phyloP scores from a whole-genome alignment of 2,329 filamentous ascomycete species.

The Phaeosphaeriaceae sp. region DNA sequence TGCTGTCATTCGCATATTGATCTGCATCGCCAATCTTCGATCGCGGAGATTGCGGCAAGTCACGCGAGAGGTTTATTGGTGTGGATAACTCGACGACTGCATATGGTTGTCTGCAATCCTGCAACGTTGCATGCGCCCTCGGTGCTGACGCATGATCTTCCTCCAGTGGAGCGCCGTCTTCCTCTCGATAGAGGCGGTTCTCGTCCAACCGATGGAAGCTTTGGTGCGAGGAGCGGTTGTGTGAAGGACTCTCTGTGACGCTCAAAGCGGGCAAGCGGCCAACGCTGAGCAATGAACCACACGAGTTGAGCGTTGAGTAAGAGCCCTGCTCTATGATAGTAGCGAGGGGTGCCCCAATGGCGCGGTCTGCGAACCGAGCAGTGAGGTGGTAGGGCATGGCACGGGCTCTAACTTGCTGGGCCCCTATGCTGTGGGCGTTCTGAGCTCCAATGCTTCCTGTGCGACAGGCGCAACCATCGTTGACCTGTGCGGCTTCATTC shows the following conservation, averaged over 20 bases:
- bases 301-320: constrained; percentile 48
- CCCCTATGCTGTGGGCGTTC: constrained; percentile 5
- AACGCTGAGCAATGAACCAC: constrained; percentile 33
- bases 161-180: constrained; percentile 22
- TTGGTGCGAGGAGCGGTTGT: constrained; percentile 15
- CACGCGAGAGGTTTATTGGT: constrained; percentile 10
- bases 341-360: constrained; percentile 49
- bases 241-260: constrained; percentile 21
- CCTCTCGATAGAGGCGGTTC: constrained; percentile 21
- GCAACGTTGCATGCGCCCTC: constrained; percentile 6
- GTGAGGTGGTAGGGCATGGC: constrained; percentile 32
- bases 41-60: constrained; percentile 7
- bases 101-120: constrained; percentile 9
- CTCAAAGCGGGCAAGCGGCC: constrained; percentile 25
- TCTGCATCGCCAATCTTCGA: constrained; percentile 10
- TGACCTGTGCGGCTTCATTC: constrained; percentile 6
- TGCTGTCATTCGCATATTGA: constrained; percentile 11
- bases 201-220: constrained; percentile 27
- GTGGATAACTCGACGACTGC: constrained; percentile 12
- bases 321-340: constrained; percentile 55
- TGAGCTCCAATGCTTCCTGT: constrained; percentile 5
- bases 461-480: constrained; percentile 22
- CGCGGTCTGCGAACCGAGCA: constrained; percentile 34
- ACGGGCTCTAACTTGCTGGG: constrained; percentile 25
- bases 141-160: constrained; percentile 4